Evolutionary conservation across 495 filamentous ascomycete genomes (phyloP).

Genomic region (Schizothecium vesticola): DNA sequence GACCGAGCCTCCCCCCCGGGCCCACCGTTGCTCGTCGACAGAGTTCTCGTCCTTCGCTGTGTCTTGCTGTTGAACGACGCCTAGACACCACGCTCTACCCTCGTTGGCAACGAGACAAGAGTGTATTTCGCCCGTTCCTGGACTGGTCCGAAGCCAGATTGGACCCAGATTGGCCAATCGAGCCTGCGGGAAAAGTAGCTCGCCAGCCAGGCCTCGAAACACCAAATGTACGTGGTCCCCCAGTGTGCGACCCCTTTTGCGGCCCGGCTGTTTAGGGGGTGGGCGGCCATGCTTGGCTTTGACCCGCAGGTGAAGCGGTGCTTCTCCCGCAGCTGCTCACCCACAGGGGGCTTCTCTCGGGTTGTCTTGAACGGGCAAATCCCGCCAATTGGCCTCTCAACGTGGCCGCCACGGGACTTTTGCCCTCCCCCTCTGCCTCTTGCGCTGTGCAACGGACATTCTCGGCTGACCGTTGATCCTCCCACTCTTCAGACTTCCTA

Average conservation of each 20-base stretch:
- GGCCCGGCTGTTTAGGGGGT: slow-evolving; percentile 30
- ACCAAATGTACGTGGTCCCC: slow-evolving; percentile 36
- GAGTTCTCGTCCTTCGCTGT: neutral
- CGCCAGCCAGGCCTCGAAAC: slow-evolving; percentile 32
- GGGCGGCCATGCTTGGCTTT: slow-evolving; percentile 25
- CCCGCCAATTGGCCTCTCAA: slow-evolving; percentile 18
- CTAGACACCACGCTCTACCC: neutral
- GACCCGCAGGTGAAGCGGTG: slow-evolving; percentile 20
- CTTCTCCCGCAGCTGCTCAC: slow-evolving; percentile 8
- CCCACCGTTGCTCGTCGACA: slow-evolving; percentile 3
- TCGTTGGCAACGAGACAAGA: neutral
- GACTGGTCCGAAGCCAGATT: neutral
- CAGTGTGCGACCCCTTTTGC: slow-evolving; percentile 23
- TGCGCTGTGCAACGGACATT: slow-evolving; percentile 11
- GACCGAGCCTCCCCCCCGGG: slow-evolving; percentile 5
- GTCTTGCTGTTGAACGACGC: neutral
- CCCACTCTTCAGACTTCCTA: slow-evolving; percentile 11
- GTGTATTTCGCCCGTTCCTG: neutral
- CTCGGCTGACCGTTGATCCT: slow-evolving; percentile 22
- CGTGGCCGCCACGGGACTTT: slow-evolving; percentile 15
- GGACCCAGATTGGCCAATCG: slow-evolving; percentile 10
- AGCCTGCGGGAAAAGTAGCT: neutral
- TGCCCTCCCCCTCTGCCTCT: slow-evolving; percentile 16
- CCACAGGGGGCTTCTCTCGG: slow-evolving; percentile 13
- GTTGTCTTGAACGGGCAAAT: slow-evolving; percentile 28